phyloP scores from a whole-genome alignment of 768 basidiomycete genomes.

The Guyanaporus albipodus region DNA sequence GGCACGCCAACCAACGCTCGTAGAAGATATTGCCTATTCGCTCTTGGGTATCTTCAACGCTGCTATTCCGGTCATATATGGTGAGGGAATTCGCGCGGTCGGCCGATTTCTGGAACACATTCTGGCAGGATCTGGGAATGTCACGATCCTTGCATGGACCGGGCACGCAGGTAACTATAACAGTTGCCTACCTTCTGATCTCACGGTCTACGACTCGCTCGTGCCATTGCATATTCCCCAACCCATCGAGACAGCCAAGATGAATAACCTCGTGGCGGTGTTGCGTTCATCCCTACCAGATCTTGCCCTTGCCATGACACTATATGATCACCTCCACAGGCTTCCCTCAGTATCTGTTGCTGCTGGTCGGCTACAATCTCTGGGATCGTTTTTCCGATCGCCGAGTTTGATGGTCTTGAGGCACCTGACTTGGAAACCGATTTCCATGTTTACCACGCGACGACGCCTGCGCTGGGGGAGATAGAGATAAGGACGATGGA shows the following conservation, averaged over 20 bases:
- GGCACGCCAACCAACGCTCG: constrained; percentile 1
- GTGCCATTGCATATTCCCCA: constrained; percentile 1
- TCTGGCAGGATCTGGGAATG: constrained; percentile 6
- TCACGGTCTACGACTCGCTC: neutral
- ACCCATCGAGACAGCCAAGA: neutral
- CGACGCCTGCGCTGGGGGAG: no score
- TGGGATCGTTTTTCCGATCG: neutral
- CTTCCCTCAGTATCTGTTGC: neutral
- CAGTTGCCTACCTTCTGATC: constrained; percentile 6
- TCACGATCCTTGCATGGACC: constrained; percentile 15
- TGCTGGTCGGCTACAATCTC: neutral
- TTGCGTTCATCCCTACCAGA: no score
- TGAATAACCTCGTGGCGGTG: neutral
- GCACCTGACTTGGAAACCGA: no score
- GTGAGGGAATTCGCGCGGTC: constrained; percentile 9
- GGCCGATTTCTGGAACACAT: constrained; percentile 16
- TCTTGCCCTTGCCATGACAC: neutral
- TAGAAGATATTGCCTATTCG: constrained; percentile 14
- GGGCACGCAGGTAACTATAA: constrained; percentile 4
- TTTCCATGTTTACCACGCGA: no score
- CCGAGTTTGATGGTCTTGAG: no score
- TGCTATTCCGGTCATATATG: constrained; percentile 9
- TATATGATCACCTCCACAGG: neutral
- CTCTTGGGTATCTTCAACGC: constrained; percentile 12
- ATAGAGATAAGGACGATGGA: no score